Evolutionary conservation across 2,329 filamentous ascomycete species (phyloP).

Genomic region (Emergomyces africanus): DNA sequence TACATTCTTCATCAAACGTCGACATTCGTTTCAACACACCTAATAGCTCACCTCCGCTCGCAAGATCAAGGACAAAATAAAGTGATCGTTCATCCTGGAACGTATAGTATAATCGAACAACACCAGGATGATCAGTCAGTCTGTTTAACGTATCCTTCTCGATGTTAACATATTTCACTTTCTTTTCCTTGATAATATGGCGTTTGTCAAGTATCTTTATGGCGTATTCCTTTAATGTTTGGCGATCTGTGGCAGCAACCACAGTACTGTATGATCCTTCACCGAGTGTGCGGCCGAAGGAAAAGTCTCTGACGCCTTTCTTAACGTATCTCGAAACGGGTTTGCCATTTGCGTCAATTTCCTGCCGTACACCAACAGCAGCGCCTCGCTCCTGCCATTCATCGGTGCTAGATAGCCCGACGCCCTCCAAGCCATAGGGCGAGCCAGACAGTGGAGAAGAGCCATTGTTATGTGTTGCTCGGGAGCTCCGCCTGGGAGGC

Average conservation of each 20-base stretch:
- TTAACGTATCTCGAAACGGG: conserved; percentile 75
- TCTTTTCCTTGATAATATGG: conserved; percentile 99
- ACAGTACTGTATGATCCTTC: conserved; percentile 98
- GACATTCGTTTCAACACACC: conserved; percentile 88
- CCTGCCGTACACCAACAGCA: conserved; percentile 68
- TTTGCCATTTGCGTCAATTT: conserved; percentile 74
- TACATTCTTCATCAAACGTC: conserved; percentile 91
- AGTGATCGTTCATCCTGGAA: conserved; percentile 94
- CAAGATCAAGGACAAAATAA: conserved; percentile 93
- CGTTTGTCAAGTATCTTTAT: conserved; percentile 97
- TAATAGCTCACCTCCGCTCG: conserved; percentile 80
- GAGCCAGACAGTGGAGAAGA: conserved; percentile 25
- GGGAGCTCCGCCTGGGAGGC: conserved; percentile 65
- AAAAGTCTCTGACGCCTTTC: conserved; percentile 95
- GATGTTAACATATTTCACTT: conserved; percentile 99
- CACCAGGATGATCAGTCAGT: conserved; percentile 88
- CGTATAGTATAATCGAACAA: conserved; percentile 94
- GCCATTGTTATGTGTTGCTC: conserved; percentile 43
- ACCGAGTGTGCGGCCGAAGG: conserved; percentile 78
- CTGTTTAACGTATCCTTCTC: conserved; percentile 97
- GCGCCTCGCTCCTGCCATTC: conserved; percentile 95
- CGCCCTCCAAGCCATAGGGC: conserved; percentile 45
- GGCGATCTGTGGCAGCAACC: conserved; percentile 79
- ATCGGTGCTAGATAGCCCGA: conserved; percentile 56
- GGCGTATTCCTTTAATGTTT: conserved; percentile 90